Evolutionary conservation across 768 basidiomycete genomes (phyloP).

Genomic region (Crucibulum laeve): DNA sequence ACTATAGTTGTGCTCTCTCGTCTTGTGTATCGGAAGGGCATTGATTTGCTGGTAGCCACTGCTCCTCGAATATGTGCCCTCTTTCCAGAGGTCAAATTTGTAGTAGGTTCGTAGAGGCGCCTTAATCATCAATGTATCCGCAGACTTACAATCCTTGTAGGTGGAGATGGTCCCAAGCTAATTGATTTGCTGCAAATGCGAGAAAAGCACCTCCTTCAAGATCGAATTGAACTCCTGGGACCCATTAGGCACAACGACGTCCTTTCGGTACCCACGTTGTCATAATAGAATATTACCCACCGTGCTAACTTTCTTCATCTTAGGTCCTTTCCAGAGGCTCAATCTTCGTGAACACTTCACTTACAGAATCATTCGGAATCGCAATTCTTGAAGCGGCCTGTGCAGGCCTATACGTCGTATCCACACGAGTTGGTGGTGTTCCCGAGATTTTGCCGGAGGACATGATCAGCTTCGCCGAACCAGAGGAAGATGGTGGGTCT

Average conservation of each 20-base stretch:
- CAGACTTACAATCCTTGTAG: slow-evolving; percentile 31
- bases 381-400: slow-evolving; percentile 97
- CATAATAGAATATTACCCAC: neutral
- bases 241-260: slow-evolving; percentile 79
- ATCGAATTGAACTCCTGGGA: slow-evolving; percentile 88
- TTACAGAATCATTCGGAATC: slow-evolving; percentile 96
- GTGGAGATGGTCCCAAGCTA: slow-evolving; percentile 93
- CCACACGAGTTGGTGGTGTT: slow-evolving; percentile 91
- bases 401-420: slow-evolving; percentile 90
- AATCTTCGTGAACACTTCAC: slow-evolving; percentile 92
- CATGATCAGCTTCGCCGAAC: slow-evolving; percentile 93
- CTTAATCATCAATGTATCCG: neutral
- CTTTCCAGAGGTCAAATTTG: slow-evolving; percentile 84
- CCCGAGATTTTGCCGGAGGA: slow-evolving; percentile 92
- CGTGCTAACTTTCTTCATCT: neutral
- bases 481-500: slow-evolving; percentile 84
- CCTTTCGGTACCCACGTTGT: slow-evolving; percentile 44
- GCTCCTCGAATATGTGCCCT: slow-evolving; percentile 84
- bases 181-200: slow-evolving; percentile 94
- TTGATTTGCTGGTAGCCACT: slow-evolving; percentile 90
- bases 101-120: slow-evolving; percentile 59
- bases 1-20: slow-evolving; percentile 90
- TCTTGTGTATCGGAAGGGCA: slow-evolving; percentile 91
- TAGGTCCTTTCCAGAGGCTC: slow-evolving; percentile 84
- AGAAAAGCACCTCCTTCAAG: slow-evolving; percentile 85